Base-by-base conservation (phyloP, 2,329 filamentous ascomycete genomes). In the Talaromyces atroroseus region DNA sequence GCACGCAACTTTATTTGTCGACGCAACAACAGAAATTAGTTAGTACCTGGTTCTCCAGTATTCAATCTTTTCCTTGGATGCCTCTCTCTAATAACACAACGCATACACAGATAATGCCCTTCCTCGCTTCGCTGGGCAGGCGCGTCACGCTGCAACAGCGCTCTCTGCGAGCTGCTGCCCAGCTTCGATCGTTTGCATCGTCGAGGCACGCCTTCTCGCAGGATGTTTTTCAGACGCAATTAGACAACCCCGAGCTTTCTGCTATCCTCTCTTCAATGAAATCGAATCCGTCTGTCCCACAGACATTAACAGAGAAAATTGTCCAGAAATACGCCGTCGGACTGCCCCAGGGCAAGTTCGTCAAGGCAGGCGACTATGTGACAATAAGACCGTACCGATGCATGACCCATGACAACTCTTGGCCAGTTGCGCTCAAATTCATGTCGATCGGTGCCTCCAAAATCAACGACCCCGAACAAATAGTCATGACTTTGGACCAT, bases 251-350 rank as follows among this genome's bases (percentile, higher is more conserved):
- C 2, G 66, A 74, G 4, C 76, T 90, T 16, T 83, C 88, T 64
- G 85, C 90, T 58, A 82, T 96, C 60, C 84, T 95, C 61, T 84
- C 87, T 42, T 86, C 89, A 34, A 82, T 87, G 66, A 88, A 89
- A 71, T 42, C 42, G 3, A 82, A 57, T 34, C 56, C 61, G 8
- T 64, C 66, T 18, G 72, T 74, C 2, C 82, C 89, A 0, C 91
- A 96, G 73, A 96, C 89, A 2, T 74, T 96, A 52, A 94, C 89
- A 2, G 92, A 96, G 71, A 96, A 96, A 78, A 96, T 96, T 58
- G 86, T 96, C 0, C 92, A 96, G 71, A 76, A 80, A 16, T 87
- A 95, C 71, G 82, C 90, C 0, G 80, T 91, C n/a, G 89, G 86
- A 10, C 81, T 96, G 1, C 74, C 88, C 1, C 71, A 83, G 11